Evolutionary conservation across 352 stramenopile species (phyloP).

Genomic region (Pythium angustatum): DNA sequence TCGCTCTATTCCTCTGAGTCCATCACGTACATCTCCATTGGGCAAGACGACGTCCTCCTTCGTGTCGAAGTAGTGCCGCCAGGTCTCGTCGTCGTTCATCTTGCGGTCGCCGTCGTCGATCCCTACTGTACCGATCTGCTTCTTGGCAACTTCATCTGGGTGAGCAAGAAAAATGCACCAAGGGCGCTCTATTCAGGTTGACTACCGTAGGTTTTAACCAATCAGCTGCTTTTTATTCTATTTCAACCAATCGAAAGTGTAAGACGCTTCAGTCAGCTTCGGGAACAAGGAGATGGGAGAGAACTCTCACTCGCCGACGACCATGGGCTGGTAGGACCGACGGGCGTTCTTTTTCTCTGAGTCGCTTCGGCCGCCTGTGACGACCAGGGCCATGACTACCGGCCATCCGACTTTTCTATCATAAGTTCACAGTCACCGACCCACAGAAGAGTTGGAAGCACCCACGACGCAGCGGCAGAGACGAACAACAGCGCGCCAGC

Average conservation of each 20-base stretch:
- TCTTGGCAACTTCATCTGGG: not conserved
- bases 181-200: slow-evolving; percentile 10
- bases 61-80: slow-evolving; percentile 76
- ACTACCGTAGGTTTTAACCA: slow-evolving; percentile 2
- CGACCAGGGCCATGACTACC: not conserved
- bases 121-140: too few relatives aligned
- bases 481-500: not conserved
- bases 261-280: not conserved
- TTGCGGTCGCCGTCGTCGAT: not conserved
- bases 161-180: not conserved
- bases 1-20: too few relatives aligned
- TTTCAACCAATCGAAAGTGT: slow-evolving; percentile 14
- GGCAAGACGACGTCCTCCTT: slow-evolving; percentile 59
- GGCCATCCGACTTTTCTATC: slow-evolving; percentile 10
- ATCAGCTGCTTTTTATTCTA: slow-evolving; percentile 1
- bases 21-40: slow-evolving; percentile 63
- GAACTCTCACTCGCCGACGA: not conserved
- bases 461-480: not conserved
- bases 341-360: slow-evolving; percentile 25
- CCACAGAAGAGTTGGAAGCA: too few relatives aligned
- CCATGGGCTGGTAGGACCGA: not conserved
- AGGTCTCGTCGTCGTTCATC: slow-evolving; percentile 40
- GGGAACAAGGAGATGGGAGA: slow-evolving; percentile 12
- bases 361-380: not conserved
- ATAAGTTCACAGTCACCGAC: not conserved